Base-by-base conservation (phyloP, 768 basidiomycete genomes). In the Boletus coccyginus region DNA sequence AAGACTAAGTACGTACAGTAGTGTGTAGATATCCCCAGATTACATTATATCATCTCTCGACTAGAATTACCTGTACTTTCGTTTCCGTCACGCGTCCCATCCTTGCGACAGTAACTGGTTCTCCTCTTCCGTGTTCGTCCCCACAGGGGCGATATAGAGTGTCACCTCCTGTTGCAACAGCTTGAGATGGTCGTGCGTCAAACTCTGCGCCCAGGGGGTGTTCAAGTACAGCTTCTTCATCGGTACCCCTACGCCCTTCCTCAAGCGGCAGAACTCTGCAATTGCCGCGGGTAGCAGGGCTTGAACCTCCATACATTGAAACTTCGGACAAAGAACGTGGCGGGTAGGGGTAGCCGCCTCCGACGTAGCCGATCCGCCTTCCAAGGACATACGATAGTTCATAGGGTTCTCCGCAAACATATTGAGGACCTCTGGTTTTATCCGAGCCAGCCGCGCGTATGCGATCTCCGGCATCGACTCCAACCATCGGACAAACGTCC, bases 401-500 rank as follows among this genome's bases (percentile, higher is more conserved):
- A 60, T 41, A 5, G 77, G 74, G 56, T 81, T 73, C 49, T 72
- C 69, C 48, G 78, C 70, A 62, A 88, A 82, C n/a, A 76, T 60
- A 3, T 79, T 70, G 49, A 86, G 74, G 44, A 86, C 64, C 21
- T 70, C 61, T 33, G 65, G 53, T 45, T 73, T 72, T 39, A 83
- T 66, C 44, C 74, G 73, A n/a, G 79, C 75, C 24, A 85, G 62
- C 21, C 82, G 78, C 32, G 82, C 69, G 62, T 78, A 83, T 41
- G 62, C 70, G 21, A 89, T 63, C 29, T 74, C 66, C 11, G 85
- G 85, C 78, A 88, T 82, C 21, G 85, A 80, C 46, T 78, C 69
- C 32, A 88, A 67, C 78, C 82, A 85, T 39, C 71, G 74, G 42
- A 81, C 70, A 60, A 85, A 64, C 40, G 68, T 52, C 44, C 61